These are phyloP conservation scores for Elsinoe necatrix DNA, from an alignment of 2,329 filamentous ascomycete genomes.

Conservation along the genomic window DNA sequence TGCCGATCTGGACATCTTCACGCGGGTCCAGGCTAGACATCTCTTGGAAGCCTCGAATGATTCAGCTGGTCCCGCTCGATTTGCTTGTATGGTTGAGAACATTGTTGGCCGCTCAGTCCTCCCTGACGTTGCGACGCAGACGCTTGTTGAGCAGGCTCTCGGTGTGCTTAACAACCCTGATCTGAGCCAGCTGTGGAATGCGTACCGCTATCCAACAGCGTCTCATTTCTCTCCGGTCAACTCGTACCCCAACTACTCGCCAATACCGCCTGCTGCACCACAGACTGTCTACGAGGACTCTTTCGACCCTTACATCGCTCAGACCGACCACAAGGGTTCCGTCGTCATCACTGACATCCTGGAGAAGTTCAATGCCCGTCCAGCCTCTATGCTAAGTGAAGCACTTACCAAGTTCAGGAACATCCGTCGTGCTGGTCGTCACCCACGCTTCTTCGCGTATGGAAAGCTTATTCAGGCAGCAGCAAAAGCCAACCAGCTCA, in stretches of 20 bases:
- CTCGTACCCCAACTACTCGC: constrained; percentile 40
- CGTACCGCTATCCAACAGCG: constrained; percentile 43
- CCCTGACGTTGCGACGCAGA: constrained; percentile 48
- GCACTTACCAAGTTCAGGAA: constrained; percentile 79
- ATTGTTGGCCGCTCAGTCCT: constrained; percentile 45
- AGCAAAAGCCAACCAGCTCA: constrained; percentile 73
- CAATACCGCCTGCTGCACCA: constrained; percentile 35
- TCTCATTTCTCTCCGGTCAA: constrained; percentile 37
- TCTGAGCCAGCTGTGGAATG: constrained; percentile 49
- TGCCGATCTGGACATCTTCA: constrained; percentile 49
- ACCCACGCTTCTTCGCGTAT: constrained; percentile 93
- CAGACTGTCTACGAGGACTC: constrained; percentile 65
- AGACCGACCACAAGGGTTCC: constrained; percentile 88
- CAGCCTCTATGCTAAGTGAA: constrained; percentile 62
- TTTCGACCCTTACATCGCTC: constrained; percentile 83
- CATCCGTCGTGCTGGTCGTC: constrained; percentile 83
- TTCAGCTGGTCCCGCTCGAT: constrained; percentile 50
- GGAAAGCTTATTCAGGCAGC: constrained; percentile 92
- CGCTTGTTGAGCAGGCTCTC: constrained; percentile 51
- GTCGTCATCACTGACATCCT: constrained; percentile 82
- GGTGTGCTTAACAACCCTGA: constrained; percentile 44
- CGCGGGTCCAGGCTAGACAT: constrained; percentile 51
- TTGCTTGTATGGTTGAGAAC: constrained; percentile 53
- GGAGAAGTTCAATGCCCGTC: constrained; percentile 67
- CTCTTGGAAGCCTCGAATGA: constrained; percentile 43